Percentiles rank a stretch among this genome's conserved stretches.
Conservation (phyloP, 2,329 filamentous ascomycete species). For the Colletotrichum abscissum region DNA sequence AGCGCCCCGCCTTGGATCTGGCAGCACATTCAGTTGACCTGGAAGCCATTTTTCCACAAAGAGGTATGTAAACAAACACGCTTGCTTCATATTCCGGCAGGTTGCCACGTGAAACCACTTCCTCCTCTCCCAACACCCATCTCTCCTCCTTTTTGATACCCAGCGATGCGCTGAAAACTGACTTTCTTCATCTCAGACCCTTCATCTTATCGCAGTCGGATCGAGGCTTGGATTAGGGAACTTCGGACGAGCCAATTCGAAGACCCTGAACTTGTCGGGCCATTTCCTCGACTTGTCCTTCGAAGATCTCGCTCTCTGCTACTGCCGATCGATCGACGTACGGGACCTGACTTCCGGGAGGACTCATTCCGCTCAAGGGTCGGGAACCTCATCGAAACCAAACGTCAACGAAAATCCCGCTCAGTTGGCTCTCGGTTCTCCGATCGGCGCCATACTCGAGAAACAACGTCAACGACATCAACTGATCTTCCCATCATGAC, state of each 20-base stretch:
- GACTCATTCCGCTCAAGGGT: constrained; percentile 24
- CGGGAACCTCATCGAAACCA: background rate
- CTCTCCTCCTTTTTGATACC: background rate
- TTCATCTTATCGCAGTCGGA: constrained; percentile 12
- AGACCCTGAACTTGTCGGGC: constrained; percentile 32
- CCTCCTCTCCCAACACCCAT: background rate
- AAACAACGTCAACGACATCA: constrained; percentile 4
- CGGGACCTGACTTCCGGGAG: background rate
- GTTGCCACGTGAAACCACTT: background rate
- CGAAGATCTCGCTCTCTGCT: background rate
- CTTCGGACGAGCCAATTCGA: constrained; percentile 19
- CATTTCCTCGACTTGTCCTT: constrained; percentile 20
- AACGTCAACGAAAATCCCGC: background rate
- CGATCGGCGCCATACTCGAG: background rate
- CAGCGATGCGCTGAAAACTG: constrained; percentile 3
- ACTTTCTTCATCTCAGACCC: background rate
- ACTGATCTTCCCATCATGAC: constrained; percentile 21
- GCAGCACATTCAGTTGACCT: background rate
- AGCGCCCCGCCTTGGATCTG: background rate
- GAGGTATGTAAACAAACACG: constrained; percentile 24
- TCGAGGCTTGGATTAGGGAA: constrained; percentile 28
- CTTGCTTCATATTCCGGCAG: background rate
- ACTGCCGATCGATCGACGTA: background rate
- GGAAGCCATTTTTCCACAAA: constrained; percentile 14
- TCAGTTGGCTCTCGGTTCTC: background rate